These are phyloP conservation scores for Ustilago trichophora DNA, from an alignment of 1,284 basidiomycete genomes.

Conservation along the genomic window DNA sequence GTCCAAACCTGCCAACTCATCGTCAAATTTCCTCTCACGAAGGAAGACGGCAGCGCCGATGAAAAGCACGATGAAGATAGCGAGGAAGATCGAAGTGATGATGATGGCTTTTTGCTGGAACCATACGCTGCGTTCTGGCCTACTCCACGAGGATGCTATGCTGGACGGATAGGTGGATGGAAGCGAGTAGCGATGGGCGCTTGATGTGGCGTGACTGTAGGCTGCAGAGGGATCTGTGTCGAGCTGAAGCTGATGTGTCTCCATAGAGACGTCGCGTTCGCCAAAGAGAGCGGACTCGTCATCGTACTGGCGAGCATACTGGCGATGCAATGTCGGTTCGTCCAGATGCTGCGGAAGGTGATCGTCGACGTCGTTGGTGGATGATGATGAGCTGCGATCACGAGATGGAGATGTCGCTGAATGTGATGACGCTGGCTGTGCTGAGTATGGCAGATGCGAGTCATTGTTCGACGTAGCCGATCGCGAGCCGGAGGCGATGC, in stretches of 20 bases:
- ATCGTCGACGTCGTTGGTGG: slow-evolving; percentile 26
- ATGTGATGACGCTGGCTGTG: background rate
- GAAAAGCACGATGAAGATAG: slow-evolving; percentile 65
- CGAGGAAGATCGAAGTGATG: slow-evolving; percentile 63
- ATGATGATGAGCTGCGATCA: background rate
- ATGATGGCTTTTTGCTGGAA: slow-evolving; percentile 63
- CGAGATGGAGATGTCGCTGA: background rate
- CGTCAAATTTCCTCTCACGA: slow-evolving; percentile 53
- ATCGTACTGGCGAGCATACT: slow-evolving; percentile 24
- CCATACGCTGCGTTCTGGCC: slow-evolving; percentile 55
- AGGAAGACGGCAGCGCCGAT: slow-evolving; percentile 64
- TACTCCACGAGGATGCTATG: slow-evolving; percentile 53
- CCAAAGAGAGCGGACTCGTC: slow-evolving; percentile 17
- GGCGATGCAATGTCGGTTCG: slow-evolving; percentile 8
- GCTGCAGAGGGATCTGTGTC: background rate
- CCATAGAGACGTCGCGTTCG: slow-evolving; percentile 19
- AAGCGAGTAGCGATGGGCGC: slow-evolving; percentile 31
- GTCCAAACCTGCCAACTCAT: slow-evolving; percentile 42
- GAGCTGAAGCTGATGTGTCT: background rate
- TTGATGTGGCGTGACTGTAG: background rate
- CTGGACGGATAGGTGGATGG: slow-evolving; percentile 49
- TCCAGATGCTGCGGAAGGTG: slow-evolving; percentile 6
- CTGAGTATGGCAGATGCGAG: too few species aligned
- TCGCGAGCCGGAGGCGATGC: background rate
- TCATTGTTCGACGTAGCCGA: too few species aligned